Base-by-base conservation (phyloP, 2,329 filamentous ascomycete genomes). In the Penicillium freii region DNA sequence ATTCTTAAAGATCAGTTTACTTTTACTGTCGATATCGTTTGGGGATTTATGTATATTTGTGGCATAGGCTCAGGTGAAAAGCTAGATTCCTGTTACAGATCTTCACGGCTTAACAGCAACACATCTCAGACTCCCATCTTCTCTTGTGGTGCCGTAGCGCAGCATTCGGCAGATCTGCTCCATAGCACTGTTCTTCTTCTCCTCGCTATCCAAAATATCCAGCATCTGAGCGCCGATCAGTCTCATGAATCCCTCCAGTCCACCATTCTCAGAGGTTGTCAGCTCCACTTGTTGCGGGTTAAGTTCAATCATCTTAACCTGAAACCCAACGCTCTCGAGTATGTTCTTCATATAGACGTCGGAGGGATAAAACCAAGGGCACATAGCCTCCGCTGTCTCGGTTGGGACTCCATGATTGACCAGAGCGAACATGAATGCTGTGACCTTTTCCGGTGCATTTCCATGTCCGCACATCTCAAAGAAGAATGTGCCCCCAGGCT, bases 381-480 rank as follows among this genome's bases (percentile, higher is more conserved):
- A 51, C 7, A 31, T 27, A 27, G 29, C 43, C 31, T 60, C 51
- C 19, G 5, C 45, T 17, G 38, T 33, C 21, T 60, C 58, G 9
- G 55, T 33, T 10, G 55, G 34, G 11, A 58, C 23, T 8, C 58
- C 51, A 11, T 54, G 50, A 38, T 55, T 51, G 6, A 58, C 46
- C 19, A 53, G 51, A 9, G 51, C n/a, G 19, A 51, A 60, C n/a
- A 43, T 51, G n/a, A 49, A 55, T 1, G 47, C 15, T n/a, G 58
- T 54, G 13, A 54, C 6, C 44, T 31, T 54, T 47, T 60, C 46
- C 17, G 46, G 50, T 15, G 38, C 54, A 40, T 51, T 57, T 5
- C 51, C 58, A 34, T 46, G 51, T 23, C 58, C 50, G 6, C 54
- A 43, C 50, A 54, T 60, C 21, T 60, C 58, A 31, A 52, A 60